phyloP scores from a whole-genome alignment of 1,284 basidiomycete genomes.

The Hemileia vastatrix region DNA sequence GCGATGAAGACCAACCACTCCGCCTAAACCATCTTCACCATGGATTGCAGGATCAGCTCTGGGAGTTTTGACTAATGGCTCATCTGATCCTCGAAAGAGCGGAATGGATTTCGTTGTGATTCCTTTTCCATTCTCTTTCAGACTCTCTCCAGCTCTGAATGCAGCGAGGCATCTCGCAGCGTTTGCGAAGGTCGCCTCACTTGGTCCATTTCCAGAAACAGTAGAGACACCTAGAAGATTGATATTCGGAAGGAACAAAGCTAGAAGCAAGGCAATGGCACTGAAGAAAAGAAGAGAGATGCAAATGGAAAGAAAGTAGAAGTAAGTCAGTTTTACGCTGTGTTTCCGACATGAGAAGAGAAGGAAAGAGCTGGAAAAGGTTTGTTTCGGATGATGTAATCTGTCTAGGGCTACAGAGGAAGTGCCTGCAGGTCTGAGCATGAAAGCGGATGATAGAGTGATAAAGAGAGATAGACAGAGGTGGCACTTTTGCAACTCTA shows the following conservation, averaged over 20 bases:
- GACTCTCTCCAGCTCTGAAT: conserved; percentile 24
- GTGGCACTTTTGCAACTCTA: too few species aligned
- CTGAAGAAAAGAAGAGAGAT: too few species aligned
- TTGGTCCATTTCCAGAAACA: conserved; percentile 34
- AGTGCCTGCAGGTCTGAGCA: too few species aligned
- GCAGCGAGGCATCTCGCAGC: conserved; percentile 31
- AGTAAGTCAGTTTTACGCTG: too few species aligned
- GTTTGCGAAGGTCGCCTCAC: conserved; percentile 32
- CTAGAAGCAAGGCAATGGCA: too few species aligned
- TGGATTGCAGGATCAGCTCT: conserved; percentile 34
- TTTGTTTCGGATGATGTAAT: too few species aligned
- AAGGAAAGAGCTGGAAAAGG: too few species aligned
- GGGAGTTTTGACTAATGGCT: conserved; percentile 29
- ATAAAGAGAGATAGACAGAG: too few species aligned
- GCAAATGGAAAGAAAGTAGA: too few species aligned
- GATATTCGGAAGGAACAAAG: conserved; percentile 29
- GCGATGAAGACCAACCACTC: conserved; percentile 29
- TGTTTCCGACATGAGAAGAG: too few species aligned
- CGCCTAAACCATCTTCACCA: conserved; percentile 35
- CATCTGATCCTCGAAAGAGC: conserved; percentile 35
- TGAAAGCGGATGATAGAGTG: too few species aligned
- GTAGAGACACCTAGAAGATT: conserved; percentile 35
- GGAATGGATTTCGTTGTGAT: conserved; percentile 18
- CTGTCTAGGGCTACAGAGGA: too few species aligned
- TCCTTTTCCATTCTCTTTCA: background rate